Evolutionary conservation across 2,329 filamentous ascomycete genomes (phyloP).

Genomic region (Aspergillus melleus): DNA sequence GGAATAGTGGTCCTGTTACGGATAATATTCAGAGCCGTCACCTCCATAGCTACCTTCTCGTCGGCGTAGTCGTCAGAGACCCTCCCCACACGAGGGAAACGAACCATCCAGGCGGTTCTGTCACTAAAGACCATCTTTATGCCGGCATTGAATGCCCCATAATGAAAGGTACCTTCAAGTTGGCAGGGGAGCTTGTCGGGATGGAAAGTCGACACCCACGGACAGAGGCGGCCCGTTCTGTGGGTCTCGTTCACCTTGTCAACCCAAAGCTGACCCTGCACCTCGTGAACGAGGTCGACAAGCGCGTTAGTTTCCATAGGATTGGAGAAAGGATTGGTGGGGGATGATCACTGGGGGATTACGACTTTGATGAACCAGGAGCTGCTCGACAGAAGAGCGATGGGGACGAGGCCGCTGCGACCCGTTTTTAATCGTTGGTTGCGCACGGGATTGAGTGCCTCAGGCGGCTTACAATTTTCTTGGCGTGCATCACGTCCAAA

Average conservation of each 20-base stretch:
- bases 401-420: no score
- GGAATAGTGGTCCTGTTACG: conserved; percentile 26
- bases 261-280: conserved; percentile 21
- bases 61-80: conserved; percentile 28
- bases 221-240: conserved; percentile 19
- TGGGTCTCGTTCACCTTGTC: conserved; percentile 23
- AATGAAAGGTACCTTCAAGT: conserved; percentile 31
- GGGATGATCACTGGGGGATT: no score
- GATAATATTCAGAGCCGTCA: conserved; percentile 27
- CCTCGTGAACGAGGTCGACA: conserved; percentile 20
- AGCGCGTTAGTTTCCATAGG: conserved; percentile 11
- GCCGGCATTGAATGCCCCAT: conserved; percentile 35
- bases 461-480: no score
- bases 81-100: conserved; percentile 31
- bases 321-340: no score
- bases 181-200: conserved; percentile 32
- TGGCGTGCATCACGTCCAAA: no score
- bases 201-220: conserved; percentile 39
- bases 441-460: no score
- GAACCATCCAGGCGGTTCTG: conserved; percentile 29
- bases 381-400: no score
- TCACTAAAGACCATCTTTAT: conserved; percentile 35
- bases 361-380: no score
- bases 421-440: no score
- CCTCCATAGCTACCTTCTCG: conserved; percentile 35